These are phyloP conservation scores for Fusarium keratoplasticum DNA, from an alignment of 2,329 filamentous ascomycete genomes.

Conservation along the genomic window DNA sequence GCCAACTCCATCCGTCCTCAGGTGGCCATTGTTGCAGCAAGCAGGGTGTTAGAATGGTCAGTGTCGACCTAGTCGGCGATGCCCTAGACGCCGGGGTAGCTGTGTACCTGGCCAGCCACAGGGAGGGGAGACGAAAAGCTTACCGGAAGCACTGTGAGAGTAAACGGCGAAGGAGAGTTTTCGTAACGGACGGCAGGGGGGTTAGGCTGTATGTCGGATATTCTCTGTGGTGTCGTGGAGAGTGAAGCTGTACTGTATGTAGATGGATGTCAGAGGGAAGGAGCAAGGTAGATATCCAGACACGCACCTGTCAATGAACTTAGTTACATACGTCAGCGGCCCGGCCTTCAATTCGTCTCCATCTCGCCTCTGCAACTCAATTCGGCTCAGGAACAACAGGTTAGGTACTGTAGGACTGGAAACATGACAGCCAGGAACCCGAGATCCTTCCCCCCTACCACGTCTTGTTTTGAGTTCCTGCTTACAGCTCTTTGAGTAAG, in stretches of 20 bases:
- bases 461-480: slow-evolving; percentile 14
- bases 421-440: background rate
- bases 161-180: slow-evolving; percentile 15
- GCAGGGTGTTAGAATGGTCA: slow-evolving; percentile 8
- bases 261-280: background rate
- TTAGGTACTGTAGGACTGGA: background rate
- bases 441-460: slow-evolving; percentile 1
- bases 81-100: slow-evolving; percentile 10
- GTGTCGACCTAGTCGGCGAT: background rate
- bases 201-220: background rate
- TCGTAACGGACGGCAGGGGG: background rate
- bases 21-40: slow-evolving; percentile 19
- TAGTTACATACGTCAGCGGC: background rate
- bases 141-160: background rate
- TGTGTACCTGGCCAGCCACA: background rate
- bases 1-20: slow-evolving; percentile 28
- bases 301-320: background rate
- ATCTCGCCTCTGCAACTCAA: background rate
- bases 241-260: background rate
- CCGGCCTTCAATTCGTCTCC: background rate
- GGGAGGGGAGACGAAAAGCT: slow-evolving; percentile 6
- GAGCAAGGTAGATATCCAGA: background rate
- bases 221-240: background rate
- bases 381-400: background rate
- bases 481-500: background rate